Conservation (phyloP, 1,139 yeast species). For the Arxiozyma slooffiae region DNA sequence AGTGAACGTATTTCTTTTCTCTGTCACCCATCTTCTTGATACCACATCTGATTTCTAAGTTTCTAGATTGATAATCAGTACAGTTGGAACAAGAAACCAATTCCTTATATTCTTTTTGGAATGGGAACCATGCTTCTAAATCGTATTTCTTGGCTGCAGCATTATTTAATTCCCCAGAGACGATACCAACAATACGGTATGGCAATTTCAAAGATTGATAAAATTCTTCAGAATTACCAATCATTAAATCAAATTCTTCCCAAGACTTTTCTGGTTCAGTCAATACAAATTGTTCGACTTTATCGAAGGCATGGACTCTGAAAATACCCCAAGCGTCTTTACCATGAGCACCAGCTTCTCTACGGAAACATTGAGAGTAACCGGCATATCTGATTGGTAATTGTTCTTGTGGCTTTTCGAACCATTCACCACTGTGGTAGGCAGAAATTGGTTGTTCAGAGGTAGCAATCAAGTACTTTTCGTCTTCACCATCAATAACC, state of each 20-base stretch:
- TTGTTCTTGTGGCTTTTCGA: slow-evolving; percentile 94
- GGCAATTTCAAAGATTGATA: slow-evolving; percentile 88
- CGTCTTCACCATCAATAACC: slow-evolving; percentile 94
- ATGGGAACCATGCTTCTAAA: slow-evolving; percentile 99
- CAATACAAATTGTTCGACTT: slow-evolving; percentile 90
- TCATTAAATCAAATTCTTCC: slow-evolving; percentile 95
- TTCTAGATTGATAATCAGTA: slow-evolving; percentile 98
- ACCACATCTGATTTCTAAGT: slow-evolving; percentile 97
- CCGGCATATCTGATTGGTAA: slow-evolving; percentile 95
- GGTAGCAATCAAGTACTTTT: slow-evolving; percentile 94
- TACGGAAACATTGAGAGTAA: slow-evolving; percentile 95
- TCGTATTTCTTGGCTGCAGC: slow-evolving; percentile 99
- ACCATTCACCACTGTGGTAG: slow-evolving; percentile 97
- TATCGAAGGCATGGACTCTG: slow-evolving; percentile 97
- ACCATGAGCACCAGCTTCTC: slow-evolving; percentile 99
- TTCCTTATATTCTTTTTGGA: slow-evolving; percentile 96
- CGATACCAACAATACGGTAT: slow-evolving; percentile 95
- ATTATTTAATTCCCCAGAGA: slow-evolving; percentile 95
- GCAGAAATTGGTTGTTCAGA: slow-evolving; percentile 99
- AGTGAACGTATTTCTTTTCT: slow-evolving; percentile 96
- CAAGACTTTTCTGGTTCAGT: slow-evolving; percentile 98
- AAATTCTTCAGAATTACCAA: slow-evolving; percentile 80
- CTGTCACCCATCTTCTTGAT: slow-evolving; percentile 90
- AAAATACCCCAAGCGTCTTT: slow-evolving; percentile 99
- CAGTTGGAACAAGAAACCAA: slow-evolving; percentile 97